Percentiles rank a stretch among this genome's conserved stretches.
These are phyloP conservation scores for Bimuria novae-zelandiae DNA, from an alignment of 2,329 filamentous ascomycete species.

Conservation along the genomic window DNA sequence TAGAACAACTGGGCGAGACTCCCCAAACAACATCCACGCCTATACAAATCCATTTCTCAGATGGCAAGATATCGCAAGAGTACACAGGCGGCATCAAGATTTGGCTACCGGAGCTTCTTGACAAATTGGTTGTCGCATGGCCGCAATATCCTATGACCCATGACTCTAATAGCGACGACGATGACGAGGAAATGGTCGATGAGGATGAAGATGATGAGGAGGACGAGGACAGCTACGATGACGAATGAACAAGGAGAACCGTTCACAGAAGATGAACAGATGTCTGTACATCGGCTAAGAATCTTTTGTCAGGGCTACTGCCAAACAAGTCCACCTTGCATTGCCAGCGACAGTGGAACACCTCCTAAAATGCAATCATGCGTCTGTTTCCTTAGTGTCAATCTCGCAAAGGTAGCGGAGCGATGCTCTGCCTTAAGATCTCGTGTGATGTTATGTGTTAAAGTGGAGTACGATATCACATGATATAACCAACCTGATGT, in stretches of 20 bases:
- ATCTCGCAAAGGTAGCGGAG: too few species aligned
- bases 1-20: background rate
- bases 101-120: conserved; percentile 9
- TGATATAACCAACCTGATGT: too few species aligned
- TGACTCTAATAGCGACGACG: conserved; percentile 10
- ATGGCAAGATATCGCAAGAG: background rate
- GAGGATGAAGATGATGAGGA: conserved; percentile 11
- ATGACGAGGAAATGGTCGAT: conserved; percentile 20
- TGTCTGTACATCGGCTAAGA: too few species aligned
- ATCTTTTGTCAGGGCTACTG: too few species aligned
- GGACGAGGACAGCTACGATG: background rate
- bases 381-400: too few species aligned
- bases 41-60: background rate
- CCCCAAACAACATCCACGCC: background rate
- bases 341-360: too few species aligned
- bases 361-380: too few species aligned
- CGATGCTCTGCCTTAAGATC: too few species aligned
- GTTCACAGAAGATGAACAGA: too few species aligned
- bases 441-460: too few species aligned
- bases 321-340: too few species aligned
- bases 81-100: background rate
- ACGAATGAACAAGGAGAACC: background rate
- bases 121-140: conserved; percentile 23
- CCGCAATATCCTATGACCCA: conserved; percentile 3
- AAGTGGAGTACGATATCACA: too few species aligned